These are phyloP conservation scores for Oryza punctata DNA, from an alignment of 176 grass and related monocot species.

Conservation along the genomic window DNA sequence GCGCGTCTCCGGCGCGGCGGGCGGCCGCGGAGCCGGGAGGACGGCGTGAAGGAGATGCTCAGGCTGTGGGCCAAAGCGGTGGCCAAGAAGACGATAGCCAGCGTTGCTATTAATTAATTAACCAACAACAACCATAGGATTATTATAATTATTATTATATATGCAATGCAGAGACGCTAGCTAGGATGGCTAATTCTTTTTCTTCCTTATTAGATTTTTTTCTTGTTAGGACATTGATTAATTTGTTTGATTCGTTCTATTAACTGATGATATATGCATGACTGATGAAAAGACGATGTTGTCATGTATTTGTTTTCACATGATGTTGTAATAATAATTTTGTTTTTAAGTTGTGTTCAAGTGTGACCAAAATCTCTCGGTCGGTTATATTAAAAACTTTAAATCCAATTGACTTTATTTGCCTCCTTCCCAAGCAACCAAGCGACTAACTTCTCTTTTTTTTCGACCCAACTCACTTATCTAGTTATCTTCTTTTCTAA, in stretches of 20 bases:
- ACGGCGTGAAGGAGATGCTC: conserved; percentile 57
- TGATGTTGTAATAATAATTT: not conserved
- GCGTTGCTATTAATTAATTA: not conserved
- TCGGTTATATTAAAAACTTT: too few relatives aligned
- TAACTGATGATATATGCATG: too few relatives aligned
- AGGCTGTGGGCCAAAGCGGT: conserved; percentile 57
- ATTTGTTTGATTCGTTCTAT: not conserved
- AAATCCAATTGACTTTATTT: too few relatives aligned
- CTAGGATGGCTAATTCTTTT: not conserved
- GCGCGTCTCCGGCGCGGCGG: conserved; percentile 19
- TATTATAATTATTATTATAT: too few relatives aligned
- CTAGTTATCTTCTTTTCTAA: too few relatives aligned
- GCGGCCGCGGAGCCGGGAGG: conserved; percentile 2
- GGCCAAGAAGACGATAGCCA: not conserved
- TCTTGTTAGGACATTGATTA: not conserved
- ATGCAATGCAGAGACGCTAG: not conserved
- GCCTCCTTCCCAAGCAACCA: too few relatives aligned
- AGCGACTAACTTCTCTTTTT: too few relatives aligned
- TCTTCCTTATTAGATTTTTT: not conserved
- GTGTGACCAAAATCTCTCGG: too few relatives aligned
- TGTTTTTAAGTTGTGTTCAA: not conserved
- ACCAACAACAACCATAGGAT: not conserved
- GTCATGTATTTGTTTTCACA: not conserved
- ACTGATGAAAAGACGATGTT: not conserved
- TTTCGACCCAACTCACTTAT: too few relatives aligned